Evolutionary conservation across 2,329 filamentous ascomycete species (phyloP), one percentile per base, ranked within the genome.

Genomic region (Penicillium expansum): DNA sequence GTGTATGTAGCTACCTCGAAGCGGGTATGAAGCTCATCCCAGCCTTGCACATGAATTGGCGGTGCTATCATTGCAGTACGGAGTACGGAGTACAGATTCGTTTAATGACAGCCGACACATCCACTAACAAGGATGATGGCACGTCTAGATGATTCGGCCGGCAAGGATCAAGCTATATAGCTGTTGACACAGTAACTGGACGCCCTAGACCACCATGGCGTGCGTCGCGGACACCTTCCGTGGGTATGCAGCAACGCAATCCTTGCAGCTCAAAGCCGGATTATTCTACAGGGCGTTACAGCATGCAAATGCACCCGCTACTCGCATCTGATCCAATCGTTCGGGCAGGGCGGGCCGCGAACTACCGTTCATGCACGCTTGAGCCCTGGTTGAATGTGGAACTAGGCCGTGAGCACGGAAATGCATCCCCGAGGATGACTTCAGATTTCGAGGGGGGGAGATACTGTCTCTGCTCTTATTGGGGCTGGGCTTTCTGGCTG

Each of bases 361-460:
- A 62, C 62, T 38, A 47, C 45, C 45, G 62, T 66, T 66, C 62
- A 66, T 63, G 63, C 60, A 63, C 30, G 50, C 57, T 58, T 57
- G 49, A 52, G 38, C 33, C 52, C 43, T 43, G 32, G 44, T 47
- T 35, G 27, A 10, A 53, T 42, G 27, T 45, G 6, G 51, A 24
- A 49, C 29, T 32, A 57, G 39, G 18, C 41, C 14, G 29, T 33
- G 24, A 24, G 27, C 10, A 37, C 32, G 29, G 24, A 33, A 51
- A 53, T 38, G 32, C 29, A 55, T 20, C 35, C 16, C 57, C 33
- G 49, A 41, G 24, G 11, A 24, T 43, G 22, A 51, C 18, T 35
- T 55, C 38, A 22, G 18, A 10, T 11, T 43, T 42, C n/a, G n/a
- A 5, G 24, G 38, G 24, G 4, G n/a, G n/a, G n/a, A 11, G 20